These are phyloP conservation scores for Tricharina praecox DNA, from an alignment of 495 filamentous ascomycete genomes.

Conservation along the genomic window DNA sequence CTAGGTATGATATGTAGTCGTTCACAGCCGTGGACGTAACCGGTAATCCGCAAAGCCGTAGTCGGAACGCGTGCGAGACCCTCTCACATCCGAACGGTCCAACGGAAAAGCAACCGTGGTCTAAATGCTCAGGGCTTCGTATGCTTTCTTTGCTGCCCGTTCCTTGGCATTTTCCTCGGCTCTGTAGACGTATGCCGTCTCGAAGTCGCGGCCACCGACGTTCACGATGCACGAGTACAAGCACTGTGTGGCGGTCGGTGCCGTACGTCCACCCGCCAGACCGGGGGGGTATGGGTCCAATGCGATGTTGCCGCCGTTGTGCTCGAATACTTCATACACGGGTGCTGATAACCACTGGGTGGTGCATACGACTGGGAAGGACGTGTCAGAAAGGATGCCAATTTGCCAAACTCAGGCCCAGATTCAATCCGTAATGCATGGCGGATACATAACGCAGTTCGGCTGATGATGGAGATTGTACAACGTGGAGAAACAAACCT, in stretches of 20 bases:
- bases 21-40: too few species aligned
- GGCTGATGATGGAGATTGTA: constrained; percentile 13
- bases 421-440: constrained; percentile 10
- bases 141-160: constrained; percentile 24
- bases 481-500: constrained; percentile 21
- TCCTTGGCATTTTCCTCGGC: constrained; percentile 25
- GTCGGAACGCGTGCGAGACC: too few species aligned
- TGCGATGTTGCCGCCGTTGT: constrained; percentile 25
- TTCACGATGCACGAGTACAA: constrained; percentile 26
- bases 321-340: constrained; percentile 25
- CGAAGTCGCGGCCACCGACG: constrained; percentile 21
- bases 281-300: constrained; percentile 21
- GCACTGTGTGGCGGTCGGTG: constrained; percentile 16
- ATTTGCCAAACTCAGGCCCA: too few species aligned
- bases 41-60: too few species aligned
- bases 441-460: constrained; percentile 10
- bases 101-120: too few species aligned
- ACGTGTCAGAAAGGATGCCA: constrained; percentile 4
- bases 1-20: too few species aligned
- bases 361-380: constrained; percentile 12
- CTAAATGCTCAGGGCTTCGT: constrained; percentile 18
- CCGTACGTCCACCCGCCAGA: constrained; percentile 11
- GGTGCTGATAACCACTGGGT: constrained; percentile 19
- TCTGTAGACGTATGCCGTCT: constrained; percentile 24
- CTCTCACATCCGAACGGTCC: too few species aligned